Percentiles rank a stretch among this genome's conserved stretches.
phyloP scores from a whole-genome alignment of 1,284 basidiomycete genomes.

The Pulveroboletus sp. region DNA sequence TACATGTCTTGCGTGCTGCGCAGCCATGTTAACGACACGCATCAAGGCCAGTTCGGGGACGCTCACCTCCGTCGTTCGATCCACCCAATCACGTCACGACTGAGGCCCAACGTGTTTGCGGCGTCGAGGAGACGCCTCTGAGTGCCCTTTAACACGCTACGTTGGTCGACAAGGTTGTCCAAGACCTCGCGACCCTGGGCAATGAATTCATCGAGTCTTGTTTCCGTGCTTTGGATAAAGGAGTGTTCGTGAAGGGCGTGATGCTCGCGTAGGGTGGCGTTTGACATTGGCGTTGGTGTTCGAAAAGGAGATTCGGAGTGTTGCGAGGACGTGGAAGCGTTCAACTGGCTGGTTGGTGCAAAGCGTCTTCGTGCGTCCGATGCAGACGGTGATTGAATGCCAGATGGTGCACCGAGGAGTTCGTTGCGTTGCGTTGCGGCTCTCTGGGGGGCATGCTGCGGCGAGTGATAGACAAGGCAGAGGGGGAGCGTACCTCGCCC shows the following conservation, averaged over 20 bases:
- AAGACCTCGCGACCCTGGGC: constrained; percentile 88
- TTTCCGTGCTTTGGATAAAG: constrained; percentile 81
- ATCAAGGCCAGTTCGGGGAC: not conserved
- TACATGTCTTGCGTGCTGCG: constrained; percentile 88
- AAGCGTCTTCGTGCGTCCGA: constrained; percentile 64
- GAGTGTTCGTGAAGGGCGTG: constrained; percentile 84
- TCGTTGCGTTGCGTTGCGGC: constrained; percentile 59
- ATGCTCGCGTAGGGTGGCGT: constrained; percentile 63
- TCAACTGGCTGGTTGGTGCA: constrained; percentile 41
- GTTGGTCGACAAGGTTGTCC: constrained; percentile 88
- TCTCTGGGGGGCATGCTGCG: constrained; percentile 43
- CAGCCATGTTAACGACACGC: constrained; percentile 17
- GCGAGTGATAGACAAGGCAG: not conserved
- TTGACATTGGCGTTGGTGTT: constrained; percentile 53
- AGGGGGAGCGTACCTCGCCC: constrained; percentile 41
- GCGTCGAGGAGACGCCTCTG: constrained; percentile 81
- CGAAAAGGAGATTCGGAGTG: constrained; percentile 77
- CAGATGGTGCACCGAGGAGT: constrained; percentile 53
- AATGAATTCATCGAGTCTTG: constrained; percentile 83
- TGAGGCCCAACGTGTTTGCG: constrained; percentile 90
- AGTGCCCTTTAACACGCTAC: constrained; percentile 90
- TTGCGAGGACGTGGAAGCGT: constrained; percentile 37
- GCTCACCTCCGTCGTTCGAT: constrained; percentile 85
- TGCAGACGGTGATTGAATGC: constrained; percentile 44
- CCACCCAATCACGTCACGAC: constrained; percentile 92